These are phyloP conservation scores for Solanum bulbocastanum DNA, from an alignment of 257 asterid species.

Conservation along the genomic window DNA sequence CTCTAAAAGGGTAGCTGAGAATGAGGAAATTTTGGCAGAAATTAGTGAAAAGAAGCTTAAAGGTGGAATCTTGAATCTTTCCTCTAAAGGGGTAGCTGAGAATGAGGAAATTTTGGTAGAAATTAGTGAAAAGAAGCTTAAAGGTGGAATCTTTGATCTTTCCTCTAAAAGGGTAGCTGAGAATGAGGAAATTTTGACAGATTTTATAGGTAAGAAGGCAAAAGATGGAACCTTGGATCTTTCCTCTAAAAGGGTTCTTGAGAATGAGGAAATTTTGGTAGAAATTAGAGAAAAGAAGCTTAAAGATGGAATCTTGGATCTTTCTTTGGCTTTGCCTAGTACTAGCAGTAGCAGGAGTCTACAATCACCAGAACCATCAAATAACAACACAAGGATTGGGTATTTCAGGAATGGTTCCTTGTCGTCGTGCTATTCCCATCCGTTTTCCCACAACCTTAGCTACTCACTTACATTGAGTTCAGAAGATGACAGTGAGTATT, in stretches of 20 bases:
- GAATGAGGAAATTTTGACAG: too few relatives aligned
- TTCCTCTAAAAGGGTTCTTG: not conserved
- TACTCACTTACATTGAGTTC: slow-evolving; percentile 80
- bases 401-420: slow-evolving; percentile 68
- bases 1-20: slow-evolving; percentile 49
- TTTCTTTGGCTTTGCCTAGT: slow-evolving; percentile 68
- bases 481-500: slow-evolving; percentile 54
- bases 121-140: slow-evolving; percentile 57
- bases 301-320: slow-evolving; percentile 1
- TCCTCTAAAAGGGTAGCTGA: slow-evolving; percentile 48
- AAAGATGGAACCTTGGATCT: not conserved
- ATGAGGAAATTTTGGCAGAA: slow-evolving; percentile 24
- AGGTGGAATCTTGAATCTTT: slow-evolving; percentile 60
- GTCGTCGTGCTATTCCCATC: slow-evolving; percentile 58
- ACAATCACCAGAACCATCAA: slow-evolving; percentile 54
- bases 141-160: slow-evolving; percentile 25
- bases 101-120: slow-evolving; percentile 26
- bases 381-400: slow-evolving; percentile 48
- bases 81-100: slow-evolving; percentile 51
- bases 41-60: slow-evolving; percentile 57
- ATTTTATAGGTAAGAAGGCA: not conserved
- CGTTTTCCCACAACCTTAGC: slow-evolving; percentile 70
- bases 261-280: not conserved
- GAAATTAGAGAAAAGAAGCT: not conserved
- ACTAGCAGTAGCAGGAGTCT: slow-evolving; percentile 20